Evolutionary conservation across 495 filamentous ascomycete species (phyloP).

Genomic region (Aspergillus mulundensis): DNA sequence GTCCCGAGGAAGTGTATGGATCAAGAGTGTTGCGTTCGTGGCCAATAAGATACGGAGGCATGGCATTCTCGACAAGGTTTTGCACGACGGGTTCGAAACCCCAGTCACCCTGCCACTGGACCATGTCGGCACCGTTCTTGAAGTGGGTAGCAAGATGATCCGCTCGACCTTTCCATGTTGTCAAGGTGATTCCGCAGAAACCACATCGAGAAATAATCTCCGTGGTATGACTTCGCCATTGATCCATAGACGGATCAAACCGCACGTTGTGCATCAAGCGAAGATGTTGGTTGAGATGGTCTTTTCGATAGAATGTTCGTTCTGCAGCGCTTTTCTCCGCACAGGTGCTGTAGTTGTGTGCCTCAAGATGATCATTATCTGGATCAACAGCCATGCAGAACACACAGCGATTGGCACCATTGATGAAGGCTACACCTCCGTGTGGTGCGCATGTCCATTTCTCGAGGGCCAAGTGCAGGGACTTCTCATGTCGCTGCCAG

Average conservation of each 20-base stretch:
- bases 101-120: constrained; percentile 76
- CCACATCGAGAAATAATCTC: constrained; percentile 70
- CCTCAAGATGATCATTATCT: constrained; percentile 64
- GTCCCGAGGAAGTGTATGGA: constrained; percentile 31
- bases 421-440: constrained; percentile 40
- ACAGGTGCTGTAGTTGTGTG: constrained; percentile 70
- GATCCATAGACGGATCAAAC: constrained; percentile 67
- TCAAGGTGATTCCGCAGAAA: constrained; percentile 62
- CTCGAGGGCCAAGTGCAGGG: constrained; percentile 75
- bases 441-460: constrained; percentile 79
- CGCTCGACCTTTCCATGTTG: constrained; percentile 67
- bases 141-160: constrained; percentile 73
- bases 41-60: constrained; percentile 56
- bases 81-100: constrained; percentile 67
- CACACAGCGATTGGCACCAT: constrained; percentile 53
- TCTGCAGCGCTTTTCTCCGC: constrained; percentile 68
- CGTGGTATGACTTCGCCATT: constrained; percentile 69
- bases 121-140: constrained; percentile 67
- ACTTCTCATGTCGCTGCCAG: constrained; percentile 89
- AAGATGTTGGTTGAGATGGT: constrained; percentile 82
- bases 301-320: constrained; percentile 83
- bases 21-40: constrained; percentile 36
- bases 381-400: constrained; percentile 70
- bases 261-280: constrained; percentile 74
- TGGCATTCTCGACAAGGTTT: constrained; percentile 67